A percentile compares a stretch with the other conserved stretches of the same genome.
Conservation (phyloP, 2,329 filamentous ascomycete species). For the Magnaporthiopsis poae region DNA sequence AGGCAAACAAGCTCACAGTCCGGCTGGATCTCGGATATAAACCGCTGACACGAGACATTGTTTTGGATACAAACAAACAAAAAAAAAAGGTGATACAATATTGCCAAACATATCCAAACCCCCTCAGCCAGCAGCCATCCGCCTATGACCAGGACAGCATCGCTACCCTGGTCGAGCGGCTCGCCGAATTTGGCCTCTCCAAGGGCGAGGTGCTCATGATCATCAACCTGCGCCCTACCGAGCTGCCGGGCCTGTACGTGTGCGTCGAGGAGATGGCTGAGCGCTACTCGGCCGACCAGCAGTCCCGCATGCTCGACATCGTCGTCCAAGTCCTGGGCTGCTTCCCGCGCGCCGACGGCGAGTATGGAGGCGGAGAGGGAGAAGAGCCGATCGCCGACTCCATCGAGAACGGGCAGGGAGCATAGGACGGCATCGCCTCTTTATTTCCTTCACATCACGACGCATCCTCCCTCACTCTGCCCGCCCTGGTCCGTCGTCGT, state of each 20-base stretch:
- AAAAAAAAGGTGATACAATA: slow-evolving; percentile 48
- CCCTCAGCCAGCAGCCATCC: slow-evolving; percentile 43
- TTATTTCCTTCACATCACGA: slow-evolving; percentile 31
- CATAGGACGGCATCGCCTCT: not conserved
- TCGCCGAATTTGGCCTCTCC: slow-evolving; percentile 50
- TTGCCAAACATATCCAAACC: slow-evolving; percentile 43
- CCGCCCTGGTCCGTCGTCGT: slow-evolving; percentile 37
- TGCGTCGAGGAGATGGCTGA: slow-evolving; percentile 56
- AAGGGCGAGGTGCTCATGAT: slow-evolving; percentile 63
- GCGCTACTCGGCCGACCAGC: slow-evolving; percentile 50
- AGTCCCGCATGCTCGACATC: slow-evolving; percentile 46
- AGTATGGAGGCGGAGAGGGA: slow-evolving; percentile 24
- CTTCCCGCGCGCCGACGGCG: slow-evolving; percentile 28
- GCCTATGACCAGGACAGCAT: slow-evolving; percentile 46
- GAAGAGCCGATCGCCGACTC: slow-evolving; percentile 16
- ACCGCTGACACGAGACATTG: not conserved
- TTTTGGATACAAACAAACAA: slow-evolving; percentile 1
- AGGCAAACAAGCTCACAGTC: slow-evolving; percentile 15
- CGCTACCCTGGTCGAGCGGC: slow-evolving; percentile 40
- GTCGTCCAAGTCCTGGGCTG: slow-evolving; percentile 49
- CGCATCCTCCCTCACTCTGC: slow-evolving; percentile 46
- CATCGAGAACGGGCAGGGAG: slow-evolving; percentile 25
- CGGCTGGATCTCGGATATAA: not conserved
- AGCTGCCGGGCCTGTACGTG: slow-evolving; percentile 47
- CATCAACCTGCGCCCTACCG: slow-evolving; percentile 53